A percentile compares a stretch with the other conserved stretches of the same genome.
phyloP scores from a whole-genome alignment of 2,329 filamentous ascomycete genomes.

The Beauveria scarabaeidicola region DNA sequence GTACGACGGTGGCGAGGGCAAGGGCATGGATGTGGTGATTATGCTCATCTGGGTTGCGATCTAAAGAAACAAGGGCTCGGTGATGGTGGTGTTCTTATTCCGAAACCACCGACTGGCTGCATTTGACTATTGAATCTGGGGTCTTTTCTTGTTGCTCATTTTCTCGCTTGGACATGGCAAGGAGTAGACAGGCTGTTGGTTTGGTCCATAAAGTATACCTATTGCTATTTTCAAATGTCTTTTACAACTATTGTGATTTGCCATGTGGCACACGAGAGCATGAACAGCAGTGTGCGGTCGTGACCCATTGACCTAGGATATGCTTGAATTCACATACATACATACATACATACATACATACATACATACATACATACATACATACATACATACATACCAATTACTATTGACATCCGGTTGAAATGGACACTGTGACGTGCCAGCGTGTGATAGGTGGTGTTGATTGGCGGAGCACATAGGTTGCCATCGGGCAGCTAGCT shows the following conservation, averaged over 20 bases:
- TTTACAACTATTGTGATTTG: background rate
- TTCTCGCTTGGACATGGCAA: background rate
- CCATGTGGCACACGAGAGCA: background rate
- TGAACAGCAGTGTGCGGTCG: no score
- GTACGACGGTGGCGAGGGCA: conserved; percentile 60
- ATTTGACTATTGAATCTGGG: background rate
- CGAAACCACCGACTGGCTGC: background rate
- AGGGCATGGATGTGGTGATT: conserved; percentile 61
- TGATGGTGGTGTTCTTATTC: background rate
- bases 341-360: no score
- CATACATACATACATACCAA: no score
- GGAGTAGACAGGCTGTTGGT: background rate
- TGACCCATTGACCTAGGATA: no score
- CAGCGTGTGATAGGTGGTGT: no score
- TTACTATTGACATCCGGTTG: no score
- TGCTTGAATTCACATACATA: no score
- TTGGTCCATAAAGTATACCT: background rate
- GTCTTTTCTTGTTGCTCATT: background rate
- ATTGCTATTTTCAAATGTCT: background rate
- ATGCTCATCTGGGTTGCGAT: conserved; percentile 73
- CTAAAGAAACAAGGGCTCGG: conserved; percentile 24
- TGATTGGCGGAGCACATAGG: no score
- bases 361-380: no score
- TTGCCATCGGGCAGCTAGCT: no score
- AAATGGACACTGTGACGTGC: no score